These are phyloP conservation scores for Heliamphora pulchella DNA, from an alignment of 179 eudicot species.

Conservation along the genomic window DNA sequence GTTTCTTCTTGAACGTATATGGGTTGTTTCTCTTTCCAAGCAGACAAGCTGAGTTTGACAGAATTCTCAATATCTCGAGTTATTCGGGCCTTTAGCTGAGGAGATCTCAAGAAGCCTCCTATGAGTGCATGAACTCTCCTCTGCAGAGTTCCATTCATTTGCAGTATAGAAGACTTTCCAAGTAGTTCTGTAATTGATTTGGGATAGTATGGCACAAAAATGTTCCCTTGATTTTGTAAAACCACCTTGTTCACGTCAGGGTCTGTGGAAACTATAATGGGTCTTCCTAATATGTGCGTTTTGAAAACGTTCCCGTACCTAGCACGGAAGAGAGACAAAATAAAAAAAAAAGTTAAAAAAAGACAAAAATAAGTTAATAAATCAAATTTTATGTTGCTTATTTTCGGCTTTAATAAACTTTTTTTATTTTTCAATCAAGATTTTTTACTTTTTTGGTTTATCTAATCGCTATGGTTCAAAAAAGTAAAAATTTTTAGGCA, in stretches of 20 bases:
- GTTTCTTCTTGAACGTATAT: slow-evolving; percentile 73
- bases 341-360: neutral
- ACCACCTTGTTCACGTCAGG: slow-evolving; percentile 71
- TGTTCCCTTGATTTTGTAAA: slow-evolving; percentile 66
- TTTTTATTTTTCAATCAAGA: too few relatives aligned
- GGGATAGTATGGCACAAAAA: slow-evolving; percentile 67
- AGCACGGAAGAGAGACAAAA: neutral
- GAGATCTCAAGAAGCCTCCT: slow-evolving; percentile 65
- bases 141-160: slow-evolving; percentile 60
- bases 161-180: slow-evolving; percentile 69
- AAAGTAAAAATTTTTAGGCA: neutral
- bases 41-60: slow-evolving; percentile 37
- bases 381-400: too few relatives aligned
- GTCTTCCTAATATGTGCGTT: slow-evolving; percentile 72
- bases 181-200: slow-evolving; percentile 68
- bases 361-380: too few relatives aligned
- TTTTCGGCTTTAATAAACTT: too few relatives aligned
- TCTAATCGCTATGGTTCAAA: neutral
- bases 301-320: slow-evolving; percentile 90
- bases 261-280: slow-evolving; percentile 81
- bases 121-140: slow-evolving; percentile 60
- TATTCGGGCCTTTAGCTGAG: slow-evolving; percentile 54
- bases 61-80: slow-evolving; percentile 48
- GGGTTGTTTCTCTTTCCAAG: slow-evolving; percentile 38
- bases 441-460: too few relatives aligned